These are phyloP conservation scores for Angomonas ambiguus DNA, from an alignment of 208 protist genomes.

Conservation along the genomic window DNA sequence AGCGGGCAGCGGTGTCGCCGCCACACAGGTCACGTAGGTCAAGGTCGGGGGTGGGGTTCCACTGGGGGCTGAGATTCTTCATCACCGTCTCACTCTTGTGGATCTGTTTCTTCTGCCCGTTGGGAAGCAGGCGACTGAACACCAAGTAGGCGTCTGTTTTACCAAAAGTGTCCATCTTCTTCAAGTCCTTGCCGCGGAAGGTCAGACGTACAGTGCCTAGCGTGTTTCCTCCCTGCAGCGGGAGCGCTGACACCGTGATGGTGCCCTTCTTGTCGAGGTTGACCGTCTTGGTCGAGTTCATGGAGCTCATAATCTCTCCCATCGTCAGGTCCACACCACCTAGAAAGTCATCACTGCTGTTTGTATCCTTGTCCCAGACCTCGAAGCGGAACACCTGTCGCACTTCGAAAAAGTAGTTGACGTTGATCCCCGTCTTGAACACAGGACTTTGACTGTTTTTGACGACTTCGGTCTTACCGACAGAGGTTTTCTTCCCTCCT, in stretches of 20 bases:
- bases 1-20: constrained; percentile 12
- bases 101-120: constrained; percentile 14
- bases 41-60: constrained; percentile 16
- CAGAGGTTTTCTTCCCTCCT: neutral
- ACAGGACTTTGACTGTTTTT: constrained; percentile 34
- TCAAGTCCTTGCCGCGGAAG: constrained; percentile 25
- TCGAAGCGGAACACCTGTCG: constrained; percentile 20
- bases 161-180: constrained; percentile 44
- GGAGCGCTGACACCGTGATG: constrained; percentile 19
- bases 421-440: constrained; percentile 20
- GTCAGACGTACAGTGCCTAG: constrained; percentile 18
- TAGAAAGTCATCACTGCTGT: constrained; percentile 23
- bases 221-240: constrained; percentile 9
- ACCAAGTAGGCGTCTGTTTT: constrained; percentile 34
- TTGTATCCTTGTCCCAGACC: constrained; percentile 25
- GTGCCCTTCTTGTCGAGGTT: constrained; percentile 19
- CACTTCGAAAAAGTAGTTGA: constrained; percentile 40
- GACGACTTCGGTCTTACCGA: constrained; percentile 28
- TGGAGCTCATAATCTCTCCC: constrained; percentile 22
- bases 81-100: constrained; percentile 29
- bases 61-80: constrained; percentile 38
- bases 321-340: constrained; percentile 22
- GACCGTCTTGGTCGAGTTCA: constrained; percentile 18
- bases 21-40: neutral
- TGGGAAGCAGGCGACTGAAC: constrained; percentile 18